Evolutionary conservation across 345 rosid species (phyloP).

Genomic region (Citrus sp.): DNA sequence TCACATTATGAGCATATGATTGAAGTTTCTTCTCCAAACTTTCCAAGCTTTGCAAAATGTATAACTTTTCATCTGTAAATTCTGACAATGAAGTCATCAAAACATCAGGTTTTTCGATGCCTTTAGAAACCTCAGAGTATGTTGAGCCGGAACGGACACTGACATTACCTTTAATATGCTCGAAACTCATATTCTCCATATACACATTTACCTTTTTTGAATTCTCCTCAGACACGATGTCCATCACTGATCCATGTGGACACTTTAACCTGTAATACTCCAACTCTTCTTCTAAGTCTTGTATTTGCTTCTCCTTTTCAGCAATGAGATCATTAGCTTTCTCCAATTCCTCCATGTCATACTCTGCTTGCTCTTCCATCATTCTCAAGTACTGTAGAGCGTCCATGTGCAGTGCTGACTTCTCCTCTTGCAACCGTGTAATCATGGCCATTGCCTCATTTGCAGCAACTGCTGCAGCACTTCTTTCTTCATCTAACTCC

Average conservation of each 20-base stretch:
- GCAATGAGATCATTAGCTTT: slow-evolving; percentile 62
- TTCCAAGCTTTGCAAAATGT: slow-evolving; percentile 29
- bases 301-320: slow-evolving; percentile 65
- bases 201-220: slow-evolving; percentile 19
- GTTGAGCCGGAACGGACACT: slow-evolving; percentile 1
- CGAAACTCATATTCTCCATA: slow-evolving; percentile 7
- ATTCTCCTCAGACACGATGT: slow-evolving; percentile 19
- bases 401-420: slow-evolving; percentile 78
- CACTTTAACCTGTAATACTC: slow-evolving; percentile 46
- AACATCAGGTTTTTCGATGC: slow-evolving; percentile 18
- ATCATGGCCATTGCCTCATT: slow-evolving; percentile 90
- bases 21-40: slow-evolving; percentile 43
- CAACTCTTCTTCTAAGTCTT: slow-evolving; percentile 69
- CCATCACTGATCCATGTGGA: slow-evolving; percentile 34
- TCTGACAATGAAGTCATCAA: slow-evolving; percentile 22
- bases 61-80: slow-evolving; percentile 35
- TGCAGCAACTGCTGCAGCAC: slow-evolving; percentile 57
- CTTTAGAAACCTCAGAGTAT: slow-evolving; percentile 15
- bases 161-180: slow-evolving; percentile 14
- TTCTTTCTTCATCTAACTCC: slow-evolving; percentile 81
- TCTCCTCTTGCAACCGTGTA: slow-evolving; percentile 79
- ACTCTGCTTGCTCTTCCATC: slow-evolving; percentile 93
- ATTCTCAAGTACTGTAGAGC: slow-evolving; percentile 78
- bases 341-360: slow-evolving; percentile 62
- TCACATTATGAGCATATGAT: slow-evolving; percentile 18